phyloP scores from a whole-genome alignment of 148 eudicot genomes.

The Heliamphora exappendiculata region DNA sequence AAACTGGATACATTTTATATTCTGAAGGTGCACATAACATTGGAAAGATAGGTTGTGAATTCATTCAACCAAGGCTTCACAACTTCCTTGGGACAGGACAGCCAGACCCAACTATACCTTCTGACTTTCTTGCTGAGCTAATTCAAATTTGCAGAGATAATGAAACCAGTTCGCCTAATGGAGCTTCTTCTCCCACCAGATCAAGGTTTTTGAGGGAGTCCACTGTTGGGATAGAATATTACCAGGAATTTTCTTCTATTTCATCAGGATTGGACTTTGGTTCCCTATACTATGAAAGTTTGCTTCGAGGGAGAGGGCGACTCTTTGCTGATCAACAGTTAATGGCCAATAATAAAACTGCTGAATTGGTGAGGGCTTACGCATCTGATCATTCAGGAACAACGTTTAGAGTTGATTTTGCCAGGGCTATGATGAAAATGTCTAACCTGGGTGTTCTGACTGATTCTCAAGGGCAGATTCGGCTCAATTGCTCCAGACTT shows the following conservation, averaged over 20 bases:
- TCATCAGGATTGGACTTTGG: constrained; percentile 29
- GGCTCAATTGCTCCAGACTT: constrained; percentile 27
- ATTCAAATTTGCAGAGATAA: constrained; percentile 12
- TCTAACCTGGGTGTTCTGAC: constrained; percentile 20
- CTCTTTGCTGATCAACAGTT: constrained; percentile 42
- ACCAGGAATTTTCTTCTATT: constrained; percentile 18
- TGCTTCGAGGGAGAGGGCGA: constrained; percentile 40
- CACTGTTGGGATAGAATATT: neutral
- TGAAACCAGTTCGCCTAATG: constrained; percentile 6
- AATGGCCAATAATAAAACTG: constrained; percentile 36
- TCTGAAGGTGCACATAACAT: constrained; percentile 41
- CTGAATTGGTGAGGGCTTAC: constrained; percentile 28
- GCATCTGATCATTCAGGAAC: constrained; percentile 39
- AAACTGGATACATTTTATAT: neutral
- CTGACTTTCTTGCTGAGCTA: constrained; percentile 26
- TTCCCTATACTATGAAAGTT: constrained; percentile 29
- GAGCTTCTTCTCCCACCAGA: constrained; percentile 21
- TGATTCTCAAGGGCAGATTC: constrained; percentile 30
- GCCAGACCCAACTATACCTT: constrained; percentile 32
- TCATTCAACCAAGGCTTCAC: constrained; percentile 24
- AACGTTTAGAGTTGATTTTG: constrained; percentile 30
- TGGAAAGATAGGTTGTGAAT: constrained; percentile 43
- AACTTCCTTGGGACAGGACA: constrained; percentile 26
- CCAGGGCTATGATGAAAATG: constrained; percentile 38
- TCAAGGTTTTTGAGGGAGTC: constrained; percentile 19